Percentiles rank a stretch among this genome's conserved stretches.
These are phyloP conservation scores for Colletotrichum caudatum DNA, from an alignment of 2,329 filamentous ascomycete species.

Conservation along the genomic window DNA sequence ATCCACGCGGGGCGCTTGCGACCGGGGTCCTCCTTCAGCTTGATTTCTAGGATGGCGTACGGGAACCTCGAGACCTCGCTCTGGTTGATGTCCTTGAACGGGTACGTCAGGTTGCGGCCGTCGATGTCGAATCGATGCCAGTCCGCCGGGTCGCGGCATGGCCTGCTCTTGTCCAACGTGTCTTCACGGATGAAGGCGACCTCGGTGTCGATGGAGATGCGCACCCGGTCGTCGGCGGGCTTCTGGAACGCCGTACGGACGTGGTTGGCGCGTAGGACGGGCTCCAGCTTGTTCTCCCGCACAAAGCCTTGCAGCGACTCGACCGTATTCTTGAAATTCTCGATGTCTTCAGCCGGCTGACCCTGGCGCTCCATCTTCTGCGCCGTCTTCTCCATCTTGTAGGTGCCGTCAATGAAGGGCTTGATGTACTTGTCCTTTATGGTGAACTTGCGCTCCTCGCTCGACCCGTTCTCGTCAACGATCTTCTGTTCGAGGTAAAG, in stretches of 20 bases:
- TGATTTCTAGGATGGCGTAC: conserved; percentile 92
- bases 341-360: conserved; percentile 73
- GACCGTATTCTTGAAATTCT: conserved; percentile 78
- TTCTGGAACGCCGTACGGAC: conserved; percentile 96
- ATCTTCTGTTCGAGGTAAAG: conserved; percentile 92
- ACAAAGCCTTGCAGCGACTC: conserved; percentile 85
- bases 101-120: conserved; percentile 82
- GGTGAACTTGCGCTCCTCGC: conserved; percentile 81
- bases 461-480: conserved; percentile 79
- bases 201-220: conserved; percentile 93
- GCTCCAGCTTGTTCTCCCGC: conserved; percentile 80
- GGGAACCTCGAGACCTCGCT: conserved; percentile 93
- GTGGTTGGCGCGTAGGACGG: conserved; percentile 91
- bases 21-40: conserved; percentile 75
- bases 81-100: conserved; percentile 87
- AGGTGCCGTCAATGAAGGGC: conserved; percentile 86
- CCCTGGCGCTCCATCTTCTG: conserved; percentile 87
- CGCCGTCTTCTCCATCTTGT: conserved; percentile 91
- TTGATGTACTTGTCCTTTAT: conserved; percentile 97
- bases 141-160: conserved; percentile 86
- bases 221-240: conserved; percentile 87
- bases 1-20: conserved; percentile 87
- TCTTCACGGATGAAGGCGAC: conserved; percentile 87
- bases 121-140: conserved; percentile 97
- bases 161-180: conserved; percentile 82